These are phyloP conservation scores for Solanum chacoense DNA, from an alignment of 305 asterid genomes.

Conservation along the genomic window DNA sequence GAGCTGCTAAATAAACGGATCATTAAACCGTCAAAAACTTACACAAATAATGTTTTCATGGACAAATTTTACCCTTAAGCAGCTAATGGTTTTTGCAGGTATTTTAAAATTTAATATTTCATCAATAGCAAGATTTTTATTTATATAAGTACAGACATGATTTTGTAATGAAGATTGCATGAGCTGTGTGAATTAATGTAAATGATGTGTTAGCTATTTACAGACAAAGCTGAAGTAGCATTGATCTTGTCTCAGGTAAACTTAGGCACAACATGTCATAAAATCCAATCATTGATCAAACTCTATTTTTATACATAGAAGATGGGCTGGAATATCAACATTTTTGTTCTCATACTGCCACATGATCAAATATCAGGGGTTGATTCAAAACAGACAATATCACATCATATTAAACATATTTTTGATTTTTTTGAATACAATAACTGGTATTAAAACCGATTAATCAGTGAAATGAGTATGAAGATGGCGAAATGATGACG, in stretches of 20 bases:
- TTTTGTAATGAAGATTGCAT: not conserved
- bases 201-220: not conserved
- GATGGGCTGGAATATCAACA: not conserved
- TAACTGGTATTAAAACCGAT: too few species aligned
- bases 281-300: not conserved
- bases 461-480: not conserved
- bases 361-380: not conserved
- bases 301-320: not conserved
- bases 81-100: not conserved
- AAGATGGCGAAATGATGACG: not conserved
- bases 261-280: not conserved
- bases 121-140: not conserved
- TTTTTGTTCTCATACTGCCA: not conserved
- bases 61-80: not conserved
- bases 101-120: not conserved
- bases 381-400: not conserved
- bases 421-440: too few species aligned
- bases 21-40: not conserved
- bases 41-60: not conserved
- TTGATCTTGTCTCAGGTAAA: not conserved
- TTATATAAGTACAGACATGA: not conserved
- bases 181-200: not conserved
- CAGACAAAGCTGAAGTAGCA: not conserved
- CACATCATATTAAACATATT: fast-evolving
- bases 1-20: not conserved